Conservation (phyloP, 2,329 filamentous ascomycete genomes). For the Colletotrichum sp. region DNA sequence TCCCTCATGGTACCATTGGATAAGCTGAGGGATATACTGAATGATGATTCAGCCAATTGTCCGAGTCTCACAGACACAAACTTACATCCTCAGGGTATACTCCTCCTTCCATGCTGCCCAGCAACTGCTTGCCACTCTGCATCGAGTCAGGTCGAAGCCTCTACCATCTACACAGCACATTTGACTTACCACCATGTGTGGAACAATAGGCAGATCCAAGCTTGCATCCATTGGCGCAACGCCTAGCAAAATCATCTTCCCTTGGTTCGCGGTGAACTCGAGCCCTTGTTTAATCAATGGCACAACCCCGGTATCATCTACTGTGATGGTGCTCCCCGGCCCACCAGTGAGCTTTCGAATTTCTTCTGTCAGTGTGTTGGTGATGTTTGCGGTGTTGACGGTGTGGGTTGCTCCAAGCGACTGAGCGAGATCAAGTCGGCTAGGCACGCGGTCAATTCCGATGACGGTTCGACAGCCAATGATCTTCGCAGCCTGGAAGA, state of each 20-base stretch:
- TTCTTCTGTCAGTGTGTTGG: background rate
- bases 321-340: background rate
- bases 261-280: background rate
- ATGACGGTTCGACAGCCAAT: background rate
- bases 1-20: background rate
- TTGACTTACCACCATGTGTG: conserved; percentile 45
- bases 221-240: conserved; percentile 24
- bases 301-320: background rate
- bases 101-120: background rate
- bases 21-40: background rate
- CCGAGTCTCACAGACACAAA: background rate
- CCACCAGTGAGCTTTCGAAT: background rate
- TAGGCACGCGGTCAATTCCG: background rate
- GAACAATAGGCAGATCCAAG: conserved; percentile 50
- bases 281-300: background rate
- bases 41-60: background rate
- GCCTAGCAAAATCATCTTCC: background rate
- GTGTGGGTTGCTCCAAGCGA: background rate
- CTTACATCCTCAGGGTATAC: background rate
- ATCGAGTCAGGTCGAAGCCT: background rate
- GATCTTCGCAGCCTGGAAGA: background rate
- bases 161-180: background rate
- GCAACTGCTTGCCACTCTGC: background rate
- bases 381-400: background rate
- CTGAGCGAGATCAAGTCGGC: background rate